phyloP scores from a whole-genome alignment of 176 grass and related monocot genomes.

The Cenchrus fungigraminus region DNA sequence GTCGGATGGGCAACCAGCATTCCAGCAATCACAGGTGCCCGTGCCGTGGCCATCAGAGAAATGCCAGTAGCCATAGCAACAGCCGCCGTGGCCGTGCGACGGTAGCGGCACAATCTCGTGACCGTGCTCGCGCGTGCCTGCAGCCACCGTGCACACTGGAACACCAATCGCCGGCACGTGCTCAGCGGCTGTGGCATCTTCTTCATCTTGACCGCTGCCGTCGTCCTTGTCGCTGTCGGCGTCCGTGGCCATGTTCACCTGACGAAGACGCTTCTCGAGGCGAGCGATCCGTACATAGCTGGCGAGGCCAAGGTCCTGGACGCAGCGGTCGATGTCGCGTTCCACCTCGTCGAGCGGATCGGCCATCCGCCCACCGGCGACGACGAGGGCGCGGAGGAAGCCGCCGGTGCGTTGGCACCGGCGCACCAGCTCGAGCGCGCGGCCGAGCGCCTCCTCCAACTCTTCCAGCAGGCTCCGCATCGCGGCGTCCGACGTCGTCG shows the following conservation, averaged over 20 bases:
- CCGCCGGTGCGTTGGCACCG: neutral
- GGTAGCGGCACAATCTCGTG: neutral
- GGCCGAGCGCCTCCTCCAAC: neutral
- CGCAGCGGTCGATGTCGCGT: neutral
- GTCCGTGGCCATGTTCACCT: neutral
- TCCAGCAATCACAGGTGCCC: neutral
- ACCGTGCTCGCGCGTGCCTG: neutral
- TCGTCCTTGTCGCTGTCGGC: neutral
- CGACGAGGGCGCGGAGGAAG: neutral
- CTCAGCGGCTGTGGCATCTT: neutral
- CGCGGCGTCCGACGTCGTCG: neutral
- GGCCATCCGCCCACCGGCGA: neutral
- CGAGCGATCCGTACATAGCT: neutral
- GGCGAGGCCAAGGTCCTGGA: neutral
- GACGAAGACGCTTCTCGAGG: neutral
- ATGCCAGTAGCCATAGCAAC: neutral
- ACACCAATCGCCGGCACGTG: slow-evolving; percentile 3
- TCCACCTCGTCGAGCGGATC: neutral
- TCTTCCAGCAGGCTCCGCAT: neutral
- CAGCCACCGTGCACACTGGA: neutral
- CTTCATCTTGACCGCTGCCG: no score
- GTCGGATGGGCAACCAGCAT: neutral
- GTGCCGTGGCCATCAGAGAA: neutral
- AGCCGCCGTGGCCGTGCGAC: neutral
- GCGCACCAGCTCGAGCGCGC: neutral